Base-by-base conservation (phyloP, 2,329 filamentous ascomycete species). In the Fusarium neocosmosporiellum region DNA sequence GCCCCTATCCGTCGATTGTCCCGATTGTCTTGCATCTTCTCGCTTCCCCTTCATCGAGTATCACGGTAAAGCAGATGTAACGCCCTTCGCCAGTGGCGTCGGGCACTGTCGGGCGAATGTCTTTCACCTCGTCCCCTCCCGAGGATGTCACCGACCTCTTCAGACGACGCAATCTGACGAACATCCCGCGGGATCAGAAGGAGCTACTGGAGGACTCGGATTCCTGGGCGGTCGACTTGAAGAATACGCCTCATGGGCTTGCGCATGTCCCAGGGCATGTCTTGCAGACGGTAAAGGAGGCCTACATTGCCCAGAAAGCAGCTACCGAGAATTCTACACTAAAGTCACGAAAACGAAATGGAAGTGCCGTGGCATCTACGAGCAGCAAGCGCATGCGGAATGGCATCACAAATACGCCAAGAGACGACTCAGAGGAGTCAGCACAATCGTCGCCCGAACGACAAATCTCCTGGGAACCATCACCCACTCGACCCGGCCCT, bases 181-280 rank as follows among this genome's bases (percentile, higher is more conserved):
- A 63, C 27, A 79, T 86, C 8, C 82, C 84, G 1, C 78, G 76
- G 18, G 80, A 84, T 43, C 86, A 87, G 69, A 77, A 77, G 29
- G 60, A 62, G 5, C 74, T 86, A 2, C 75, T 87, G 1, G 79
- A 82, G 2, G 64, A 72, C 0, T 58, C 77, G 5, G 77, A 80
- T 59, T 79, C 84, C 2, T 86, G 85, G 85, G 79, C 78, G 5
- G 70, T 78, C 5, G 71, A 77, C 39, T 57, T 77, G 7, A 77
- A 72, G 48, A 72, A 73, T 16, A 67, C 66, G 10, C 70, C 73
- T 20, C 75, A 78, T 11, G 78, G 76, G 2, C 34, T 75, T 4
- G 69, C 72, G 46, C 81, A 83, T 53, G 71, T 86, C 13, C 85
- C 85, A 1, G 64, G 68, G 4, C 75, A 80, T 41, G 80, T 85